Base-by-base conservation (phyloP, 768 basidiomycete genomes). In the Termitomyces sp. region DNA sequence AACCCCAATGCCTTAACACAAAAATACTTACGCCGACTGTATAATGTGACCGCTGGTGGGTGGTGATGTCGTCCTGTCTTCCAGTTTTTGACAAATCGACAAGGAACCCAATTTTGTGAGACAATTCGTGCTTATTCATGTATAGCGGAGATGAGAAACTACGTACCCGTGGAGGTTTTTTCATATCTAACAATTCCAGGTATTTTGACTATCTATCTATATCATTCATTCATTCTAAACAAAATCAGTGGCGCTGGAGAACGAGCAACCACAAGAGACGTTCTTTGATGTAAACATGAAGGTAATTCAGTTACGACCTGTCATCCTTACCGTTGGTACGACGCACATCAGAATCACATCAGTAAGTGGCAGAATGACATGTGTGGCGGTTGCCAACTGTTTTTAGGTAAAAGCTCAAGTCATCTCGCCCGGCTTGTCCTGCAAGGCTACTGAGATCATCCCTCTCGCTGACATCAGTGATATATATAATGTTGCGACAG, bases 371-470 rank as follows among this genome's bases (percentile, higher is more conserved):
- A 30, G 40, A 1, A 28, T 24, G n/a, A 41, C 22, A 3, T 10
- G 51, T 52, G 8, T 24, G 32, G 28, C 33, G 47, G 32, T 43
- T 52, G 46, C 43, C 54, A n/a, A 61, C 26, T 41, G 54, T 44
- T 20, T 50, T 26, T 62, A 89, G 85, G 78, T 83, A 62, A 89
- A 87, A 66, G 82, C 90, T n/a, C 79, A 82, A 63, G 76, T 82
- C 8, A 82, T 94, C 45, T 88, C 86, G 4, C 81, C 87, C 1
- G 73, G 76, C 0, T 71, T 92, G 51, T 79, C 84, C 10, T 89
- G 90, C 71, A 84, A 85, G 72, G 84, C 89, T 2, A 89, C 87
- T 1, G 94, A 97, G 64, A 84, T 96, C 54, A 85, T 95, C 54
- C 80, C 84, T 6, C 71, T 94, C 26, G 72, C 80, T 3, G 93